These are phyloP conservation scores for Ceratobasidium sp. DNA, from an alignment of 1,284 basidiomycete species.

Conservation along the genomic window DNA sequence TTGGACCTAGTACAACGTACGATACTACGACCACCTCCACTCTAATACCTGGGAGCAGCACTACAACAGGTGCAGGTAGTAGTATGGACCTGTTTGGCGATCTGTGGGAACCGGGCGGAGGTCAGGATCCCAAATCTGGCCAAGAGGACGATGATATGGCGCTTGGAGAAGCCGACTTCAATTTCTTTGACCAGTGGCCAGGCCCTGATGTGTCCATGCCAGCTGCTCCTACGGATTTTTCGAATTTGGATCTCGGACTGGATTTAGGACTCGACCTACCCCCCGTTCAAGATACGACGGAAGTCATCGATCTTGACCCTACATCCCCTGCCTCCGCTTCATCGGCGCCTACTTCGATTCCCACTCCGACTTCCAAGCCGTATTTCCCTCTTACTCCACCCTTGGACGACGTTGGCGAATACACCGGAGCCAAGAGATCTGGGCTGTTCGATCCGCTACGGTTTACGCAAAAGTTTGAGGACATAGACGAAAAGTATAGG, in stretches of 20 bases:
- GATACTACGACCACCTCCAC: background rate
- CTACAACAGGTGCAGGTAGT: background rate
- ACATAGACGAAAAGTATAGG: slow-evolving; percentile 28
- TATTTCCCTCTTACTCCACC: slow-evolving; percentile 33
- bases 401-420: background rate
- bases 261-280: background rate
- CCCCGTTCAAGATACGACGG: background rate
- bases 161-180: slow-evolving; percentile 1
- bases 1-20: background rate
- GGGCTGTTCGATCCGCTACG: slow-evolving; percentile 5
- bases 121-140: background rate
- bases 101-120: slow-evolving; percentile 7
- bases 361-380: slow-evolving; percentile 11
- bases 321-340: background rate
- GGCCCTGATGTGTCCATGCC: background rate
- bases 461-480: slow-evolving; percentile 29
- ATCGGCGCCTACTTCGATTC: background rate
- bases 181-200: slow-evolving; percentile 7
- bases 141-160: slow-evolving; percentile 18
- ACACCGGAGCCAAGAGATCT: background rate
- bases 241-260: background rate
- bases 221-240: background rate
- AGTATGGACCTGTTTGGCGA: background rate
- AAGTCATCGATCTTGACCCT: background rate
- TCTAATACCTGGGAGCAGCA: background rate